Conservation (phyloP, 495 filamentous ascomycete genomes). For the Tetracladium marchalianum region DNA sequence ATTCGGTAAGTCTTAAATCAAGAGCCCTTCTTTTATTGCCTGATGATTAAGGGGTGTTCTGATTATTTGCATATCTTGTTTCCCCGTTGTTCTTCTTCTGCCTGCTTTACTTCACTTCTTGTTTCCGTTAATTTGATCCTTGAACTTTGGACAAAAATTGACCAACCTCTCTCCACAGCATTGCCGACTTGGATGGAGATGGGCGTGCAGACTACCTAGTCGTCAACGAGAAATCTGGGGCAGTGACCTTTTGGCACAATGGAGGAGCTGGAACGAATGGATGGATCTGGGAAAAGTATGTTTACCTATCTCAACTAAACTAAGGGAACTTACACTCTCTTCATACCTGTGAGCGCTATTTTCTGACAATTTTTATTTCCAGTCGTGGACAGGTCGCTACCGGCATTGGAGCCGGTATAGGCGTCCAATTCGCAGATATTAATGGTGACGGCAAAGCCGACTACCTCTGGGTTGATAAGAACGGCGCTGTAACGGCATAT, state of each 20-base stretch:
- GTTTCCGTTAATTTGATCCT: no score
- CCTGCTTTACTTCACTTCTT: no score
- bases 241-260: constrained; percentile 3
- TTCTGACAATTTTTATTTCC: no score
- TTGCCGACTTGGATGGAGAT: constrained; percentile 20
- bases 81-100: no score
- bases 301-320: no score
- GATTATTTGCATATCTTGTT: no score
- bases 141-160: background rate
- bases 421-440: constrained; percentile 5
- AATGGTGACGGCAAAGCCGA: constrained; percentile 11
- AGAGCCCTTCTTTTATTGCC: no score
- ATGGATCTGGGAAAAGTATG: background rate
- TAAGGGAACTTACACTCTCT: no score
- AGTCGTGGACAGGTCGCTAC: background rate
- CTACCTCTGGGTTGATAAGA: constrained; percentile 6
- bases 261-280: background rate
- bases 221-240: background rate
- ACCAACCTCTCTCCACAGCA: constrained; percentile 1
- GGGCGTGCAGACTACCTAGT: constrained; percentile 19
- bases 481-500: constrained; percentile 2
- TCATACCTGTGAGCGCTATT: no score
- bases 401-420: background rate
- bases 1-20: constrained; percentile 2
- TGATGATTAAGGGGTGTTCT: no score